Evolutionary conservation across 306 rosid species (phyloP).

Genomic region (Sechiopsis laciniata): DNA sequence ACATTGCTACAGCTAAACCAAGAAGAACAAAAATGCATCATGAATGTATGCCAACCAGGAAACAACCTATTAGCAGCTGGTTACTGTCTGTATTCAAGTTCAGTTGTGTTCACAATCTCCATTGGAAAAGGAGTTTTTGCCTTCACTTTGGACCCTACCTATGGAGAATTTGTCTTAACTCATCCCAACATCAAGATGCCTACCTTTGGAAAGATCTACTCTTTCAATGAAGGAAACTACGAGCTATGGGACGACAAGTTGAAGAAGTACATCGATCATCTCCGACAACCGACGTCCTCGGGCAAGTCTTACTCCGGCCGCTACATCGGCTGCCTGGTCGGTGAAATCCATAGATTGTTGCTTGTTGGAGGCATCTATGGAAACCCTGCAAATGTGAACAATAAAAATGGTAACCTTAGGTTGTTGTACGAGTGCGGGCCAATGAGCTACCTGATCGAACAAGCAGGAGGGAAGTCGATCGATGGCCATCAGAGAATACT

Average conservation of each 20-base stretch:
- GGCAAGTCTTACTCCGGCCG: constrained; percentile 39
- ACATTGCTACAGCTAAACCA: constrained; percentile 28
- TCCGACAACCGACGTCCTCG: constrained; percentile 29
- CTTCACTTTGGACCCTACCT: constrained; percentile 37
- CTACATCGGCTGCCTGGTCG: constrained; percentile 38
- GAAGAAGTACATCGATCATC: constrained; percentile 32
- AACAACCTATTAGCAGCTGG: constrained; percentile 41
- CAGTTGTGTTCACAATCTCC: constrained; percentile 37
- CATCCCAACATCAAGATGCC: constrained; percentile 34
- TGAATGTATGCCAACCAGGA: constrained; percentile 39
- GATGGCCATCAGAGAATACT: constrained; percentile 35
- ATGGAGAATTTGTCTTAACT: constrained; percentile 40
- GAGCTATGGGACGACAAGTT: constrained; percentile 37
- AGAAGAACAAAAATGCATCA: constrained; percentile 33
- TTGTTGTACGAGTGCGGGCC: constrained; percentile 42
- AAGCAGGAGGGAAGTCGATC: constrained; percentile 40
- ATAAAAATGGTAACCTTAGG: constrained; percentile 35
- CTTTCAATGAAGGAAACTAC: constrained; percentile 42
- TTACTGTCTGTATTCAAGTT: constrained; percentile 44
- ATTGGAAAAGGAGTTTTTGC: constrained; percentile 35
- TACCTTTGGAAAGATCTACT: constrained; percentile 32
- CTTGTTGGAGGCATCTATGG: constrained; percentile 40
- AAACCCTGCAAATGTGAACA: constrained; percentile 32
- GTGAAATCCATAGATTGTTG: constrained; percentile 38
- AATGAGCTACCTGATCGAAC: constrained; percentile 40